These are phyloP conservation scores for Halteria grandinella DNA, from an alignment of 73 alveolate genomes.

Conservation along the genomic window DNA sequence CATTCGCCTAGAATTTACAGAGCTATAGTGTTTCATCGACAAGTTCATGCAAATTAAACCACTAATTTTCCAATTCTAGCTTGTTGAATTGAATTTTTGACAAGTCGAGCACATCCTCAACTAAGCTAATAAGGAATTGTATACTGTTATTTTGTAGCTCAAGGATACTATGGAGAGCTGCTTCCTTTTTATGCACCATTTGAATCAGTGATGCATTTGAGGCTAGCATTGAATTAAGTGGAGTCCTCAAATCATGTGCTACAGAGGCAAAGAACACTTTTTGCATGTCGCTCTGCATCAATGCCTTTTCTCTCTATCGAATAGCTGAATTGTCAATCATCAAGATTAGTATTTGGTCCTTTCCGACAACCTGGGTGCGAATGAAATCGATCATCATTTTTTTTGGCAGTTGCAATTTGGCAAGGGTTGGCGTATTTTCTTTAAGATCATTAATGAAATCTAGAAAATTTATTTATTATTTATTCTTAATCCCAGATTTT, in stretches of 20 bases:
- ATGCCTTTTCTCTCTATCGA: background rate
- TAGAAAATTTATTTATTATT: background rate
- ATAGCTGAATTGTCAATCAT: slow-evolving; percentile 3
- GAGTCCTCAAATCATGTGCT: slow-evolving; percentile 49
- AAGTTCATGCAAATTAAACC: background rate
- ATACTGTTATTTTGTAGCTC: slow-evolving; percentile 11
- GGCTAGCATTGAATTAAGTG: slow-evolving; percentile 28
- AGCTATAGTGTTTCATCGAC: slow-evolving; percentile 17
- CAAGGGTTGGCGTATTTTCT: background rate
- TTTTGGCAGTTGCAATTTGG: background rate
- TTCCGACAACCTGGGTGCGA: background rate
- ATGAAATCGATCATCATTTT: background rate
- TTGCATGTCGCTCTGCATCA: background rate
- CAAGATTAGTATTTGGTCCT: background rate
- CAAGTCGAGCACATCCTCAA: slow-evolving; percentile 34
- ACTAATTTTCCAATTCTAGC: background rate
- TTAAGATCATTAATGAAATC: background rate
- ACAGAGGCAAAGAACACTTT: slow-evolving; percentile 37
- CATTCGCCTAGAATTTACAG: background rate
- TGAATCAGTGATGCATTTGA: slow-evolving; percentile 8
- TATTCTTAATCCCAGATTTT: background rate
- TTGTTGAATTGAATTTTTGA: slow-evolving; percentile 11
- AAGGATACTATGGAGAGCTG: background rate
- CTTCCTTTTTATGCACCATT: background rate
- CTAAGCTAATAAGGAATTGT: background rate